phyloP scores from a whole-genome alignment of 1,284 basidiomycete species.

The Apiotrichum domesticum region DNA sequence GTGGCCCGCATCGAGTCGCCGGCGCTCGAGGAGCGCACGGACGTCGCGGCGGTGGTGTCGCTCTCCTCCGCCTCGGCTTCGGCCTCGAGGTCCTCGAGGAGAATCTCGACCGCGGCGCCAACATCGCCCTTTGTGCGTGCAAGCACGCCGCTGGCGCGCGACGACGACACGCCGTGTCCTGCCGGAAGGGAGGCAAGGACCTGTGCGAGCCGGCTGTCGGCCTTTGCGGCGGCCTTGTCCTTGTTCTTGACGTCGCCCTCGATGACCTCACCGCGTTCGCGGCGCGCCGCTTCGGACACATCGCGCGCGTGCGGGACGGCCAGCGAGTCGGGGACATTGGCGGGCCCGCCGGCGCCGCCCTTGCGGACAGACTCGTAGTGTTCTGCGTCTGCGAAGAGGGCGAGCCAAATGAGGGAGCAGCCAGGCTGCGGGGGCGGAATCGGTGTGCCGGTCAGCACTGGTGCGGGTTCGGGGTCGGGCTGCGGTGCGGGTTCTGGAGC shows the following conservation, averaged over 20 bases:
- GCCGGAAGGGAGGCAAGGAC: slow-evolving; percentile 31
- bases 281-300: slow-evolving; percentile 29
- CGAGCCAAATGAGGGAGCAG: slow-evolving; percentile 39
- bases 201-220: slow-evolving; percentile 10
- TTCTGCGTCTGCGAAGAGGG: slow-evolving; percentile 40
- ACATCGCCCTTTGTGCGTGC: slow-evolving; percentile 33
- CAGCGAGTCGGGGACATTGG: slow-evolving; percentile 33
- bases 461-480: slow-evolving; percentile 9
- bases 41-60: slow-evolving; percentile 1
- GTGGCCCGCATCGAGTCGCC: not conserved
- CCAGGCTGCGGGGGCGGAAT: slow-evolving; percentile 25
- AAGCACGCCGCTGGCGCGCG: slow-evolving; percentile 22
- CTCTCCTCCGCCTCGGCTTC: slow-evolving; percentile 13
- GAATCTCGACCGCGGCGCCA: slow-evolving; percentile 35
- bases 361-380: slow-evolving; percentile 38
- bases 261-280: slow-evolving; percentile 29
- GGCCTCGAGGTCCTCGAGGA: slow-evolving; percentile 30
- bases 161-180: slow-evolving; percentile 22
- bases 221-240: not conserved
- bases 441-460: slow-evolving; percentile 14
- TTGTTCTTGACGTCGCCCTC: slow-evolving; percentile 7
- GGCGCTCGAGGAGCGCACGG: not conserved
- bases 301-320: slow-evolving; percentile 36
- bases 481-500: not conserved
- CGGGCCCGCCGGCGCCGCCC: slow-evolving; percentile 27